These are phyloP conservation scores for Rhodotorula graminis DNA, from an alignment of 768 basidiomycete genomes.

Conservation along the genomic window DNA sequence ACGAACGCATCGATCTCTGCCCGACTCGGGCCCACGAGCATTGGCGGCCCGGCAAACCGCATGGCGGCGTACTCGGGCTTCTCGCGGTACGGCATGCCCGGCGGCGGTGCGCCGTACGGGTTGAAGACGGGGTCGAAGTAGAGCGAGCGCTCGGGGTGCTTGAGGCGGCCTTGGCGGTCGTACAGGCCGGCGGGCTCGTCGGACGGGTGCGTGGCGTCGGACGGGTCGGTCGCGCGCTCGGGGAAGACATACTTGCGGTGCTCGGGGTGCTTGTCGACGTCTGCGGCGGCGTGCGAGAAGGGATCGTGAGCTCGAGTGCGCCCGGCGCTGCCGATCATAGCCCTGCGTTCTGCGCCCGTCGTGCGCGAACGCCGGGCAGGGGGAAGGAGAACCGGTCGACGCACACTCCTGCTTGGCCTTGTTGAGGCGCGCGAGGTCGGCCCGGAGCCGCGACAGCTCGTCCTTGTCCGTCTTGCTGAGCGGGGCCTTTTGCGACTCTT, in stretches of 20 bases:
- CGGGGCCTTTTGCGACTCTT: slow-evolving; percentile 40
- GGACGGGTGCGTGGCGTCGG: slow-evolving; percentile 51
- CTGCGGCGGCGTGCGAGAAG: background rate
- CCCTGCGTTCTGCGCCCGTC: too few species aligned
- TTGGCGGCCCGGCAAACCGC: background rate
- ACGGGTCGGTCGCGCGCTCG: slow-evolving; percentile 2
- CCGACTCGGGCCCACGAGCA: slow-evolving; percentile 5
- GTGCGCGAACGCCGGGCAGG: too few species aligned
- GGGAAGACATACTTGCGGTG: slow-evolving; percentile 76
- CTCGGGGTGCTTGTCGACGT: slow-evolving; percentile 83
- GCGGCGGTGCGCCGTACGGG: slow-evolving; percentile 85
- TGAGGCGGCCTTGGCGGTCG: slow-evolving; percentile 49
- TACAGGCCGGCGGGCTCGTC: slow-evolving; percentile 26
- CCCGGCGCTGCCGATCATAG: too few species aligned
- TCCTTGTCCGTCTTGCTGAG: slow-evolving; percentile 55
- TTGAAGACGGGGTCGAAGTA: slow-evolving; percentile 94
- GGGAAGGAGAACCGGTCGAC: background rate
- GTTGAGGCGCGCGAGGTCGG: slow-evolving; percentile 72
- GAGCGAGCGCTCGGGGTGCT: slow-evolving; percentile 56
- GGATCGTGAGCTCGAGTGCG: too few species aligned
- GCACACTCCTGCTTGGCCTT: slow-evolving; percentile 81
- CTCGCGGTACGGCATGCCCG: slow-evolving; percentile 93
- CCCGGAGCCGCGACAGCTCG: slow-evolving; percentile 66
- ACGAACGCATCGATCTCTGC: slow-evolving; percentile 32
- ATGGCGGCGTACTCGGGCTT: slow-evolving; percentile 27